Evolutionary conservation across 257 asterid genomes (phyloP).

Genomic region (Cinchona pubescens): DNA sequence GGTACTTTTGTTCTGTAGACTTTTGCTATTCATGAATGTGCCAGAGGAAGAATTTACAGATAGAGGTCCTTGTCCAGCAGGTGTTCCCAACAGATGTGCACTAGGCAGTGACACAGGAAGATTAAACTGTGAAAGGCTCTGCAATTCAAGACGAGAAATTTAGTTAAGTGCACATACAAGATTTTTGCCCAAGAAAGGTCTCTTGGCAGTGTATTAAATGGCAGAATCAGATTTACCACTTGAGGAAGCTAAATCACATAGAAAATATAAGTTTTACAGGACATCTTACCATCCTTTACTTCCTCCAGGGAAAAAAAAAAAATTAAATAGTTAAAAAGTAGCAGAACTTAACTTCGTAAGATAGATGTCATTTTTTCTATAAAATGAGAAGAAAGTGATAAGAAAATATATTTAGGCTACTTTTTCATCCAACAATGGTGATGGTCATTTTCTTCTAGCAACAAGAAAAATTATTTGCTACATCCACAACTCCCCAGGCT

Average conservation of each 20-base stretch:
- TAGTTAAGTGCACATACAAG: not conserved
- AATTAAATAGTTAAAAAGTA: not conserved
- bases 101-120: constrained; percentile 43
- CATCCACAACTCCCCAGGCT: not conserved
- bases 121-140: constrained; percentile 46
- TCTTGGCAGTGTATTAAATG: not conserved
- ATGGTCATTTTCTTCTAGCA: not conserved
- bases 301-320: not conserved
- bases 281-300: not conserved
- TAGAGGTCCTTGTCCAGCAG: constrained; percentile 43
- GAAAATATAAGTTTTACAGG: not conserved
- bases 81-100: constrained; percentile 32
- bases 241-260: not conserved
- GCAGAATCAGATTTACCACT: not conserved
- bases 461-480: not conserved
- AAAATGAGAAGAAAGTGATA: constrained; percentile 3
- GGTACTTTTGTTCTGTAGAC: constrained; percentile 47
- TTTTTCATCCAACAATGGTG: not conserved
- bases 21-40: constrained; percentile 46
- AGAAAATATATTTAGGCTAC: not conserved
- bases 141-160: constrained; percentile 19
- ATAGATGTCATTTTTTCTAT: not conserved
- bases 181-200: not conserved
- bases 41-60: constrained; percentile 43
- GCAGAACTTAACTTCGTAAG: not conserved